Base-by-base conservation (phyloP, 1,284 basidiomycete species). In the Tilletia walkeri region DNA sequence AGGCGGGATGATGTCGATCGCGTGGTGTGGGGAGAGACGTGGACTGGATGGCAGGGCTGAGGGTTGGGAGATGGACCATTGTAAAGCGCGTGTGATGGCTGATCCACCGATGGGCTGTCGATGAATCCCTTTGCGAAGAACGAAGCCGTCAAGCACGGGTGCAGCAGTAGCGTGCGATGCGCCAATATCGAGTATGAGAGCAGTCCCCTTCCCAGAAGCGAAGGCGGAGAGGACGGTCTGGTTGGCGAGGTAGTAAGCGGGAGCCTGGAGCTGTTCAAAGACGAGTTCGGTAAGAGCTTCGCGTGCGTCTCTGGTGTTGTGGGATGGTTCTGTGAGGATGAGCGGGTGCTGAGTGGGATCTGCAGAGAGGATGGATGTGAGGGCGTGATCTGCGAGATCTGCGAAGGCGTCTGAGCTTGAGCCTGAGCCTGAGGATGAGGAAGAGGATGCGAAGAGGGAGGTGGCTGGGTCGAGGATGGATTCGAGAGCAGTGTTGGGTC, bases 221-320 rank as follows among this genome's bases (percentile, higher is more conserved):
- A 99, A 99, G 91, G 94, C 92, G 84, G 93, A 95, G 67, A 99
- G 86, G 16, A 99, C 95, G n/a, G 92, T 91, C 34, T 92, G 91
- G 82, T 98, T 97, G 45, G 95, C 94, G 67, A 97, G 92, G 84
- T 99, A 99, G 85, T 96, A 94, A 0, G 95, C 96, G 2, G 96
- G 96, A 7, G 91, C 92, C 67, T 92, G 87, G 79, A 97, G 94
- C 73, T 95, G 91, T 85, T 99, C 96, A 82, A 99, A 99, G 86
- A 95, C 93, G 70, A 99, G 90, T 85, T 99, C 93, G 14, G 93
- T 92, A 89, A 98, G 91, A 66, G 90, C 88, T 85, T 98, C 94
- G 65, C 95, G 87, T 80, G 95, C 93, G 24, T 90, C 89, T 39
- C 90, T 87, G 0, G 93, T 92, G 82, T 97, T 98, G 94, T 95